Conservation (phyloP, 495 filamentous ascomycete genomes). For the Tuber indicum region DNA sequence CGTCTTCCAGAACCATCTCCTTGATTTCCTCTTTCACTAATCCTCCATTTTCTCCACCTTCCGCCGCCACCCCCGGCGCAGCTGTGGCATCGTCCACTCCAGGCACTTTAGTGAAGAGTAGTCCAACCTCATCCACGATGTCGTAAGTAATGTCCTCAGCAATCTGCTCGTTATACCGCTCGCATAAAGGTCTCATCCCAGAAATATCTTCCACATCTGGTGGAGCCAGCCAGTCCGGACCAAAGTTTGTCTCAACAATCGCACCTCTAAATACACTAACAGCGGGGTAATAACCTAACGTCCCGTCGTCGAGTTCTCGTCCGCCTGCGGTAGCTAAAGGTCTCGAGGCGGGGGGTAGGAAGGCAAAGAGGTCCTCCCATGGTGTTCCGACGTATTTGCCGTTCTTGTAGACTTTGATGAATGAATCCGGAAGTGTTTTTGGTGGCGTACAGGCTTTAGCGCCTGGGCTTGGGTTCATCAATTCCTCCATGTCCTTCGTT, state of each 20-base stretch:
- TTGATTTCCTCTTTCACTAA: slow-evolving; percentile 50
- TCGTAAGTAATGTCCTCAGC: slow-evolving; percentile 91
- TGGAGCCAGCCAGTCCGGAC: slow-evolving; percentile 81
- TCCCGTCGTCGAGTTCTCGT: slow-evolving; percentile 84
- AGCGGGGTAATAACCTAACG: slow-evolving; percentile 90
- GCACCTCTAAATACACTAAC: slow-evolving; percentile 87
- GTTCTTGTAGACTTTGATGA: slow-evolving; percentile 87
- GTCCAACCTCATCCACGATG: slow-evolving; percentile 83
- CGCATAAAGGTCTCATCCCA: slow-evolving; percentile 56
- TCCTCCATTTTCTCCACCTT: slow-evolving; percentile 41
- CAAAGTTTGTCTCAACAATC: slow-evolving; percentile 85
- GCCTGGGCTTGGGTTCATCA: slow-evolving; percentile 66
- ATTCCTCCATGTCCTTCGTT: slow-evolving; percentile 80
- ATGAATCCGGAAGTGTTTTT: slow-evolving; percentile 73
- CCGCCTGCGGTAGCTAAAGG: slow-evolving; percentile 67
- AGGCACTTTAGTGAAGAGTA: slow-evolving; percentile 60
- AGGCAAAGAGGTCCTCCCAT: slow-evolving; percentile 82
- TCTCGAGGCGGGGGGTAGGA: slow-evolving; percentile 82
- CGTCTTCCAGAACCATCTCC: slow-evolving; percentile 60
- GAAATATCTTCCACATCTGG: slow-evolving; percentile 51
- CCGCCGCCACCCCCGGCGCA: slow-evolving; percentile 43
- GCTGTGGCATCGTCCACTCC: slow-evolving; percentile 42
- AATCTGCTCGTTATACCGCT: slow-evolving; percentile 88
- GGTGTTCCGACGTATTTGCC: slow-evolving; percentile 77
- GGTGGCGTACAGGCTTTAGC: slow-evolving; percentile 50